phyloP scores from a whole-genome alignment of 148 eudicot species.

The Polygonum maritimum region DNA sequence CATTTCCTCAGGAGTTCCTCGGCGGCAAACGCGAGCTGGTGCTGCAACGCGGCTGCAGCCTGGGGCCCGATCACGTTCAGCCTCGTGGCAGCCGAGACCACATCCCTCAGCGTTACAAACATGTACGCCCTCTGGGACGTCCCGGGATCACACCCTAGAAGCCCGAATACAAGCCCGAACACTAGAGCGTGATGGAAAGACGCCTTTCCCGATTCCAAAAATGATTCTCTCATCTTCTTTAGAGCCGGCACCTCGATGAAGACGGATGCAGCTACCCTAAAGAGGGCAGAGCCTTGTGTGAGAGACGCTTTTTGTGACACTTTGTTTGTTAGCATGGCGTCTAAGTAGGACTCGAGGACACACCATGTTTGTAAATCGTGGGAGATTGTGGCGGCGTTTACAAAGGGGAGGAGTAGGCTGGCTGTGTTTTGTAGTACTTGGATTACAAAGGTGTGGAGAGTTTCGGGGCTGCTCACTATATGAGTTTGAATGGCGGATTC shows the following conservation, averaged over 20 bases:
- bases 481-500: conserved; percentile 80
- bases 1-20: conserved; percentile 58
- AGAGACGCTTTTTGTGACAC: conserved; percentile 72
- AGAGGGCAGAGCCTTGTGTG: conserved; percentile 80
- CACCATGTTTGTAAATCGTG: conserved; percentile 48
- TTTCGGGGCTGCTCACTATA: conserved; percentile 39
- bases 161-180: conserved; percentile 76
- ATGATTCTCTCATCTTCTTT: conserved; percentile 55
- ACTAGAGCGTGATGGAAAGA: conserved; percentile 83
- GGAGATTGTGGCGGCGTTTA: conserved; percentile 36
- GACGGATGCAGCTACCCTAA: conserved; percentile 64
- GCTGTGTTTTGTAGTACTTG: conserved; percentile 63
- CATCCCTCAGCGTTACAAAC: conserved; percentile 65
- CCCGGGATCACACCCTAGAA: conserved; percentile 45
- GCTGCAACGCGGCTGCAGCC: conserved; percentile 76
- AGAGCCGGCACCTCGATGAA: conserved; percentile 68
- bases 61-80: conserved; percentile 78
- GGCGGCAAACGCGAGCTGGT: conserved; percentile 43
- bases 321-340: conserved; percentile 76
- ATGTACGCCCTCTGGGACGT: conserved; percentile 64
- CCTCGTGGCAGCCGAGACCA: conserved; percentile 87
- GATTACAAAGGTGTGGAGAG: conserved; percentile 44
- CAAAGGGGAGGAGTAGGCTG: conserved; percentile 78
- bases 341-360: conserved; percentile 43
- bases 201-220: conserved; percentile 26